These are phyloP conservation scores for Auriscalpium vulgare DNA, from an alignment of 768 basidiomycete genomes.

Conservation along the genomic window DNA sequence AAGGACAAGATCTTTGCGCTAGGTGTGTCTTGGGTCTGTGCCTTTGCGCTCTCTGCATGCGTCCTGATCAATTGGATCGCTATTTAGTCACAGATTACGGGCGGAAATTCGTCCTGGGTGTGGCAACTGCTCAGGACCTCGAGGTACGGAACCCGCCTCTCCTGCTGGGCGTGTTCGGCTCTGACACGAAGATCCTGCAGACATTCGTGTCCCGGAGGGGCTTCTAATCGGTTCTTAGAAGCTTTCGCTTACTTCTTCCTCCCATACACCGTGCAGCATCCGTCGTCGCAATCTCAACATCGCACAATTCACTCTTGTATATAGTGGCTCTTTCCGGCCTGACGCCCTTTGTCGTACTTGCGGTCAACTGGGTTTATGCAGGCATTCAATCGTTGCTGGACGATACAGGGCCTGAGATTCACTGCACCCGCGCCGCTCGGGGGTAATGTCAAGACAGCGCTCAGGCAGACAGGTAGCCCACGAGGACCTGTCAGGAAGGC, in stretches of 20 bases:
- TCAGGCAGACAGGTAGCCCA: no score
- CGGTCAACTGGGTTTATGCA: no score
- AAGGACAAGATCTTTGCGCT: conserved; percentile 66
- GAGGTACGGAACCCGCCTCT: conserved; percentile 27
- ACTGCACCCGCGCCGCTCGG: no score
- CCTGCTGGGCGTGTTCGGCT: neutral
- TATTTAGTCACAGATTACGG: conserved; percentile 69
- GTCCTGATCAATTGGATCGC: neutral
- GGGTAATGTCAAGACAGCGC: no score
- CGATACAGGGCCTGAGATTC: no score
- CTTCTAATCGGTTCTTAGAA: conserved; percentile 5
- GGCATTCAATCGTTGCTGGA: no score
- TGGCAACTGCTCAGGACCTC: conserved; percentile 72
- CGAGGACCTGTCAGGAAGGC: no score
- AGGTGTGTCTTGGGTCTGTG: conserved; percentile 32
- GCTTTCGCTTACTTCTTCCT: neutral
- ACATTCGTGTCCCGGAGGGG: conserved; percentile 30
- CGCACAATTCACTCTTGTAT: neutral
- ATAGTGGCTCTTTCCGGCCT: neutral
- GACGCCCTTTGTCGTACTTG: no score
- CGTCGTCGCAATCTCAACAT: neutral
- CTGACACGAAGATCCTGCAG: conserved; percentile 16
- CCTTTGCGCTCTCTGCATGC: neutral
- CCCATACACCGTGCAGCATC: neutral
- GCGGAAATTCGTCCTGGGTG: conserved; percentile 77